These are phyloP conservation scores for Vitis cinerea DNA, from an alignment of 164 flowering plant genomes.

Conservation along the genomic window DNA sequence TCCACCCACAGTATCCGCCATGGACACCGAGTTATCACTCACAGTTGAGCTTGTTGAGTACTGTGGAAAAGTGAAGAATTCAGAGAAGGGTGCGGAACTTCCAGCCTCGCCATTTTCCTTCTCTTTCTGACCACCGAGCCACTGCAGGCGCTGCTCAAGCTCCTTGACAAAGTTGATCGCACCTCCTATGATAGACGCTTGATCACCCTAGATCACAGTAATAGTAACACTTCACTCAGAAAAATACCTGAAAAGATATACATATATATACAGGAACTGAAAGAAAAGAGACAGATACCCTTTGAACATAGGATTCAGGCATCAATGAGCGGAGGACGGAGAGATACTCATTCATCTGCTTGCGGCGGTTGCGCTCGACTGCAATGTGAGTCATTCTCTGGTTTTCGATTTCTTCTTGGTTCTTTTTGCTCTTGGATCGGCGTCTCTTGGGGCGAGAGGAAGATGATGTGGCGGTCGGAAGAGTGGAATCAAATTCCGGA, in stretches of 20 bases:
- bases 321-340: slow-evolving; percentile 41
- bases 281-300: slow-evolving; percentile 26
- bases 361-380: slow-evolving; percentile 49
- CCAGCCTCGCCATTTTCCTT: background rate
- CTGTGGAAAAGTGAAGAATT: slow-evolving; percentile 51
- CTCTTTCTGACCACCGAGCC: slow-evolving; percentile 17
- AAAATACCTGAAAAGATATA: background rate
- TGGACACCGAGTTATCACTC: background rate
- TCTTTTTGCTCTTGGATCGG: slow-evolving; percentile 28
- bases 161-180: slow-evolving; percentile 51
- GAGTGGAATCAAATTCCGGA: too few relatives aligned
- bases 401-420: slow-evolving; percentile 43
- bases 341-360: slow-evolving; percentile 54
- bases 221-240: background rate
- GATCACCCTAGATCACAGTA: slow-evolving; percentile 31
- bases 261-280: background rate
- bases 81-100: slow-evolving; percentile 22
- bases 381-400: slow-evolving; percentile 64
- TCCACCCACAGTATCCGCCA: background rate
- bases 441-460: slow-evolving; percentile 25
- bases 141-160: slow-evolving; percentile 40
- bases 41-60: slow-evolving; percentile 36
- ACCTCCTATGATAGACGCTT: slow-evolving; percentile 47
- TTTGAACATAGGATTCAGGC: slow-evolving; percentile 46
- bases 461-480: background rate